Base-by-base conservation (phyloP, 805 yeast species). In the Saturnispora ahearnii region DNA sequence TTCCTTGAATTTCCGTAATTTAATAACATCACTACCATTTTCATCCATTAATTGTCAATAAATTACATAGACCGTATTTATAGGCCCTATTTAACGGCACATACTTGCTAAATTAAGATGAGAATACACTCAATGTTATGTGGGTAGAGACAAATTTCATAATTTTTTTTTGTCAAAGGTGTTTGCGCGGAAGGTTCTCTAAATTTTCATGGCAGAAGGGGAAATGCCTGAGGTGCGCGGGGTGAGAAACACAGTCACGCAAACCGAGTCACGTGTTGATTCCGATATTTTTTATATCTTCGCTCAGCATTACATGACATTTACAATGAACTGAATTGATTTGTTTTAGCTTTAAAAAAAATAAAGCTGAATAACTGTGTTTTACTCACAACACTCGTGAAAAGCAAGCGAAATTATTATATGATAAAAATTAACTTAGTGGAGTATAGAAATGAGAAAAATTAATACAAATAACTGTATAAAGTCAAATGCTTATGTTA, bases 71-170 rank as follows among this genome's bases (percentile, higher is more conserved):
- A 26, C 29, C 31, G 13, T 28, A 26, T 15, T n/a, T 9, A 41
- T 32, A 42, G 28, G 29, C 11, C 24, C 40, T 22, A 30, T 13
- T 22, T 30, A 36, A 18, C 18, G 32, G 15, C 29, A 45, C 48
- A 45, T 45, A 45, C 48, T 45, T 36, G 40, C 43, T 45, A 45
- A 45, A 26, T 45, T 45, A 44, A 45, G 48, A 36, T 45, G 43
- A 45, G 18, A 22, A 22, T 38, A 22, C 29, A 22, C 41, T 36
- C 30, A 38, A 22, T 5, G 41, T 5, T 22, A 12, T 38, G 11
- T 38, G 15, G 6, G 11, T 22, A 22, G 41, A 12, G 28, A 24
- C 30, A 37, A 45, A 45, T 45, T 44, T 38, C 48, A 45, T 7
- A 26, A 26, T 18, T 37, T 18, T 33, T 43, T 43, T 45, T 45